Evolutionary conservation across 1,139 yeast species (phyloP), one percentile per base, ranked within the genome.

Genomic region (Arxiozyma slooffiae): DNA sequence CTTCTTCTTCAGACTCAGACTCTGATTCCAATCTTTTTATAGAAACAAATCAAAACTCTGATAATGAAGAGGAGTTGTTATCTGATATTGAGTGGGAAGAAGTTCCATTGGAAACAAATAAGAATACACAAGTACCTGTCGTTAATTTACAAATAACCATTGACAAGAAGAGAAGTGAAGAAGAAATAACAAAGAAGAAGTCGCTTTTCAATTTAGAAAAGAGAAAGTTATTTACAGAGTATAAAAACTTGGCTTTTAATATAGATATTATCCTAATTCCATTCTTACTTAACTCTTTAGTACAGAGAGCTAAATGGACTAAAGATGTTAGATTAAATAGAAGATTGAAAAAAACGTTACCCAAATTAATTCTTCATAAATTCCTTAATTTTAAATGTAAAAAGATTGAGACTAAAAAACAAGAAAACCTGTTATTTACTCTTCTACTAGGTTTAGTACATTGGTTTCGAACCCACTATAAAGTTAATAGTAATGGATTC

Each of bases 401-500:
- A 16, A 42, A 24, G 22, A 16, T 42, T 20, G n/a, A 18, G 22
- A 7, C 22, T 4, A 40, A 30, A 1, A 42, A 46, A 8, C 45
- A 48, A 47, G 41, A 38, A 8, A 44, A 48, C 11, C 44, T 46
- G 18, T 26, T 56, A 9, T 48, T 56, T 23, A 61, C 64, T 1
- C 38, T 59, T 6, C 30, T 60, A 14, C 34, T 60, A 5, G 65
- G 65, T 1, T 44, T 60, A 16, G 52, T 59, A 0, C 47, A 52
- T 38, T 61, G 65, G 65, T 61, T 59, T 48, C 47, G 63, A 47
- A 37, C 56, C 1, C 49, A 59, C 46, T 61, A 57, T 42, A 53
- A 60, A 42, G 55, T 60, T 9, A 61, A 61, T 46, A 54, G 60
- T 34, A 61, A 61, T 48, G 65, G 65, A 11, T 59, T 59, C 34